Base-by-base conservation (phyloP, 2,329 filamentous ascomycete species). In the Neopestalotiopsis rosae region DNA sequence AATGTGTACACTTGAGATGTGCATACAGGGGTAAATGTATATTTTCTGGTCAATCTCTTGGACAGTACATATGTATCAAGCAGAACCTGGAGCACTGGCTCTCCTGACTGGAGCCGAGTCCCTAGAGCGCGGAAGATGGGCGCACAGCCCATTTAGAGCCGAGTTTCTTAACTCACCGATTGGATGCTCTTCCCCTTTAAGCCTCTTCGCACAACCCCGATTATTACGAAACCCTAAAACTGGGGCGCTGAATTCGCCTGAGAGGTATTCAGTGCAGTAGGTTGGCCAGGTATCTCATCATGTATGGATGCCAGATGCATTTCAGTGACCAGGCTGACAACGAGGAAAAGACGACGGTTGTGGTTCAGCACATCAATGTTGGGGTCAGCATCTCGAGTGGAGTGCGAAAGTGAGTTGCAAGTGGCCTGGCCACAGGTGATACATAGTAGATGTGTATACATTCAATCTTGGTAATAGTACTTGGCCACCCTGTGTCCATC, bases 191-290 rank as follows among this genome's bases (percentile, higher is more conserved):
- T 52, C 45, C 45, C 45, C 45, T n/a, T 52, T 52, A 52, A 52
- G 45, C 45, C 45, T 52, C 45, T 52, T 52, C 45, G 17, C 17
- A 17, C 20, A 17, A 17, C 45, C 45, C 45, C 45, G 20, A 20
- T 52, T 52, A 52, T 52, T 52, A n/a, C 45, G 45, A 52, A 52
- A 52, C 45, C 45, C 45, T 52, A 52, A 52, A 52, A 52, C 45
- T 52, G 45, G 45, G 45, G 17, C 45, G 45, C 17, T 38, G 34
- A 6, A 6, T n/a, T 20, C 6, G 45, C 45, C 45, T 52, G 45
- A 52, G 7, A 52, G n/a, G 45, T n/a, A 52, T 17, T 28, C 3
- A 28, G 45, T 52, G n/a, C 34, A 6, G 34, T 38, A 10, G 10
- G 45, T n/a, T n/a, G n/a, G 17, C 10, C 34, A 38, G 6, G 34